Percentiles rank a stretch among this genome's conserved stretches.
phyloP scores from a whole-genome alignment of 2,329 filamentous ascomycete genomes.

The Fusarium tupiense region DNA sequence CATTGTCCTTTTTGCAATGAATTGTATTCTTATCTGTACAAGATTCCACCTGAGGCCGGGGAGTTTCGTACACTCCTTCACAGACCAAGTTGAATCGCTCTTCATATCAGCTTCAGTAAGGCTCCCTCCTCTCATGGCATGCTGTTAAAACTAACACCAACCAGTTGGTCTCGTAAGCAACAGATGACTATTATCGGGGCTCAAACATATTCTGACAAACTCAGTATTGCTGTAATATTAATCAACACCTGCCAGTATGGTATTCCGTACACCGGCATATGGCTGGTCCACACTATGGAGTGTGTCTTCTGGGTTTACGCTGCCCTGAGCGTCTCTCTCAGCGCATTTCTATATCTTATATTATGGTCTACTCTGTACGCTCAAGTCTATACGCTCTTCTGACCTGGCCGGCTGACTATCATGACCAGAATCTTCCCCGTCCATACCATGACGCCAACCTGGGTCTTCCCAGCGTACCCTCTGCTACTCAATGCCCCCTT shows the following conservation, averaged over 20 bases:
- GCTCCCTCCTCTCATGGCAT: constrained; percentile 1
- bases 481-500: constrained; percentile 80
- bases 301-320: constrained; percentile 81
- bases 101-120: constrained; percentile 75
- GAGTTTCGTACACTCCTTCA: constrained; percentile 76
- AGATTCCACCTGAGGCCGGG: constrained; percentile 77
- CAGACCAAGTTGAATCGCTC: constrained; percentile 80
- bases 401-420: not conserved
- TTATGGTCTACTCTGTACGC: constrained; percentile 71
- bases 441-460: constrained; percentile 85
- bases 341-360: constrained; percentile 77
- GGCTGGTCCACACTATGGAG: constrained; percentile 69
- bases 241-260: constrained; percentile 85
- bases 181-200: not conserved
- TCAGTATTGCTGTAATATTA: constrained; percentile 76
- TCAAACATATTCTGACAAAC: not conserved
- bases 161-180: constrained; percentile 56
- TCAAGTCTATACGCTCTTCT: not conserved
- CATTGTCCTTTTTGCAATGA: constrained; percentile 68
- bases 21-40: constrained; percentile 71
- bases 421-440: constrained; percentile 66
- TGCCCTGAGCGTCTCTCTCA: constrained; percentile 72
- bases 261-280: constrained; percentile 66
- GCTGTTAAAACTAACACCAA: not conserved
- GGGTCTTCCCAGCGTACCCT: constrained; percentile 89